Percentiles rank a stretch among this genome's conserved stretches.
These are phyloP conservation scores for Penicillium sp. DNA, from an alignment of 2,329 filamentous ascomycete genomes.

Conservation along the genomic window DNA sequence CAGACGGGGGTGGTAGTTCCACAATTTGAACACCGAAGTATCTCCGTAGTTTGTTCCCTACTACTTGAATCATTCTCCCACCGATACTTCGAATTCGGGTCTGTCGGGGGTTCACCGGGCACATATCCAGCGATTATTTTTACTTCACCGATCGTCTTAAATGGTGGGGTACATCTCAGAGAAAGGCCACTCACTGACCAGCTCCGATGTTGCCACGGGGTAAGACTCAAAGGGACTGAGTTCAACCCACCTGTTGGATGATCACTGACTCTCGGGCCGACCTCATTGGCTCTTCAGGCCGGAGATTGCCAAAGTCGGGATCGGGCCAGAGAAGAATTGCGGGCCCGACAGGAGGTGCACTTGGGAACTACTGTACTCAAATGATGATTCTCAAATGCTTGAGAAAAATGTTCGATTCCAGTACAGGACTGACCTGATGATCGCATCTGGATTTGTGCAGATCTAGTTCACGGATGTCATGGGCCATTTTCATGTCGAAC, in stretches of 20 bases:
- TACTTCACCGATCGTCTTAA: not conserved
- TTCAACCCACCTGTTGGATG: not conserved
- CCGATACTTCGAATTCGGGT: not conserved
- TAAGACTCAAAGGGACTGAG: not conserved
- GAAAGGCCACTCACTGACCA: not conserved
- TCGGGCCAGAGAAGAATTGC: not conserved
- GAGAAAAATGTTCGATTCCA: not conserved
- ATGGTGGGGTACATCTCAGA: not conserved
- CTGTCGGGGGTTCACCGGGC: not conserved
- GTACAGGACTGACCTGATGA: not conserved
- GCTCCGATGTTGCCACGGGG: slow-evolving; percentile 7
- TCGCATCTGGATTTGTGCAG: not conserved
- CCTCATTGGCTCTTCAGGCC: slow-evolving; percentile 9
- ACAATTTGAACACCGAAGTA: not conserved
- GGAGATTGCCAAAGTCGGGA: not conserved
- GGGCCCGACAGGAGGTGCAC: not conserved
- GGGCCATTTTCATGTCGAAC: not conserved
- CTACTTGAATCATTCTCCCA: not conserved
- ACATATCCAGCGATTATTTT: not conserved
- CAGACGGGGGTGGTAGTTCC: not conserved
- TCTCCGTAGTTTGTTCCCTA: not conserved
- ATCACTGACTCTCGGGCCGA: slow-evolving; percentile 7
- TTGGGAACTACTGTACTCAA: not conserved
- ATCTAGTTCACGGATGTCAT: not conserved
- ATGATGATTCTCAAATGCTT: not conserved